phyloP scores from a whole-genome alignment of 2,329 filamentous ascomycete species.

The Scedosporium apiospermum region DNA sequence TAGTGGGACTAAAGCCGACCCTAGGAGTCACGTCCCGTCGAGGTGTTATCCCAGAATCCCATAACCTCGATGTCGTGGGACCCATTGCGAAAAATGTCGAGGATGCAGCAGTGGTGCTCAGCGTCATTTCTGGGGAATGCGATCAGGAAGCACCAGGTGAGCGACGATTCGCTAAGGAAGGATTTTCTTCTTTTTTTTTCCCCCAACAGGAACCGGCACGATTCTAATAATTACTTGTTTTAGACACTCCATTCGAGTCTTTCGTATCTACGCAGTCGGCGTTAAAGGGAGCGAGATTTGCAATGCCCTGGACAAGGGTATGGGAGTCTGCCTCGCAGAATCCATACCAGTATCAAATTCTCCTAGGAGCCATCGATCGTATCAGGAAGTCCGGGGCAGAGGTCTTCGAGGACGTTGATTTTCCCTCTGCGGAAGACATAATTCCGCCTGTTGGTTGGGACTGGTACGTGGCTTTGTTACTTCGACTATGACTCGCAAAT shows the following conservation, averaged over 20 bases:
- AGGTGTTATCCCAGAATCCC: conserved; percentile 54
- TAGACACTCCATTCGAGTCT: conserved; percentile 33
- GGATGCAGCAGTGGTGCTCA: conserved; percentile 58
- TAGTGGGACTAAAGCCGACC: conserved; percentile 70
- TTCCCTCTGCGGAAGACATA: conserved; percentile 52
- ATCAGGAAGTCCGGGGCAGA: conserved; percentile 54
- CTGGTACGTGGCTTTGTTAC: too few relatives aligned
- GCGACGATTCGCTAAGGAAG: conserved; percentile 28
- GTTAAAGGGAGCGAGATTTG: conserved; percentile 55
- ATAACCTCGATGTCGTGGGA: conserved; percentile 62
- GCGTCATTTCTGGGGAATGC: conserved; percentile 60
- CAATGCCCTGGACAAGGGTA: conserved; percentile 62
- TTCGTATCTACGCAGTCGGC: conserved; percentile 43
- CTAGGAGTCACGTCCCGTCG: conserved; percentile 60
- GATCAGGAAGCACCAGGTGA: conserved; percentile 52
- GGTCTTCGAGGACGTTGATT: conserved; percentile 60
- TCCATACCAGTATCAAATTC: conserved; percentile 37
- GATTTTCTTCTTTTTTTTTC: too few relatives aligned
- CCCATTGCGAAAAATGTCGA: conserved; percentile 56
- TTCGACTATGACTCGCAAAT: too few relatives aligned
- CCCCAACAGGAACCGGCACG: background rate
- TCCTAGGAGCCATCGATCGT: conserved; percentile 30
- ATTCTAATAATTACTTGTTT: background rate
- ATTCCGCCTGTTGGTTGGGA: conserved; percentile 62
- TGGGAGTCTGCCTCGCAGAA: conserved; percentile 48